Percentiles rank a stretch among this genome's conserved stretches.
These are phyloP conservation scores for Epichloe elymi DNA, from an alignment of 2,329 filamentous ascomycete genomes.

Conservation along the genomic window DNA sequence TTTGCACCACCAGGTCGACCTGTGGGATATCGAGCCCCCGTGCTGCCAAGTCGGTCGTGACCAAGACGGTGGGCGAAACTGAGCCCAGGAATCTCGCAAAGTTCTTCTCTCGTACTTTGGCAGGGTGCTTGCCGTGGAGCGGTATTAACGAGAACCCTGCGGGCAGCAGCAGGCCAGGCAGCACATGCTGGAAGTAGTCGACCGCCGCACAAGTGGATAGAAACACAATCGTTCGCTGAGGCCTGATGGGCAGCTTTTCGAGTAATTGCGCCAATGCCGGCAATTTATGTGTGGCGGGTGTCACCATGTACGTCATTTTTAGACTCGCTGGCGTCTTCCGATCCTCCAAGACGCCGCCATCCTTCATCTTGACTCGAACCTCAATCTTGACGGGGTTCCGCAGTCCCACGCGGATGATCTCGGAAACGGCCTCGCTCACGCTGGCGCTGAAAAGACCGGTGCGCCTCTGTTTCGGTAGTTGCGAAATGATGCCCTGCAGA, in stretches of 20 bases:
- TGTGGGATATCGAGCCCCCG: slow-evolving; percentile 84
- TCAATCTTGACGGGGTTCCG: slow-evolving; percentile 91
- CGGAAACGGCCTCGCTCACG: slow-evolving; percentile 87
- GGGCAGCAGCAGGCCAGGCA: slow-evolving; percentile 62
- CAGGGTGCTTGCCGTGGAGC: slow-evolving; percentile 82
- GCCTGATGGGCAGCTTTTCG: slow-evolving; percentile 52
- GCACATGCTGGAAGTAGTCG: slow-evolving; percentile 78
- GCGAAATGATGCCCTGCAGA: slow-evolving; percentile 68
- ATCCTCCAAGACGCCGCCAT: slow-evolving; percentile 57
- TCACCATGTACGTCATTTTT: slow-evolving; percentile 76
- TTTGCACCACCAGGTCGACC: slow-evolving; percentile 80
- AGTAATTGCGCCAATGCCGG: slow-evolving; percentile 61
- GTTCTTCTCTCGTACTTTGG: slow-evolving; percentile 79
- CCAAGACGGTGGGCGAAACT: slow-evolving; percentile 61
- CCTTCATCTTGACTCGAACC: slow-evolving; percentile 72
- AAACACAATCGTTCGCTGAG: slow-evolving; percentile 81
- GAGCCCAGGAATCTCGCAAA: slow-evolving; percentile 68
- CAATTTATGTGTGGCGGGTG: slow-evolving; percentile 67
- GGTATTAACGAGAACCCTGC: slow-evolving; percentile 57
- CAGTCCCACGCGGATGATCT: slow-evolving; percentile 82
- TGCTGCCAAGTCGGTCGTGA: slow-evolving; percentile 88
- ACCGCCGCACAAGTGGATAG: slow-evolving; percentile 89
- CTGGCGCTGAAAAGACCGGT: slow-evolving; percentile 92
- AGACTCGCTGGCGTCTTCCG: slow-evolving; percentile 82
- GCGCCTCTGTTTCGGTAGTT: slow-evolving; percentile 81